Evolutionary conservation across 352 stramenopile genomes (phyloP).

Genomic region (Stramenopiles sp.): DNA sequence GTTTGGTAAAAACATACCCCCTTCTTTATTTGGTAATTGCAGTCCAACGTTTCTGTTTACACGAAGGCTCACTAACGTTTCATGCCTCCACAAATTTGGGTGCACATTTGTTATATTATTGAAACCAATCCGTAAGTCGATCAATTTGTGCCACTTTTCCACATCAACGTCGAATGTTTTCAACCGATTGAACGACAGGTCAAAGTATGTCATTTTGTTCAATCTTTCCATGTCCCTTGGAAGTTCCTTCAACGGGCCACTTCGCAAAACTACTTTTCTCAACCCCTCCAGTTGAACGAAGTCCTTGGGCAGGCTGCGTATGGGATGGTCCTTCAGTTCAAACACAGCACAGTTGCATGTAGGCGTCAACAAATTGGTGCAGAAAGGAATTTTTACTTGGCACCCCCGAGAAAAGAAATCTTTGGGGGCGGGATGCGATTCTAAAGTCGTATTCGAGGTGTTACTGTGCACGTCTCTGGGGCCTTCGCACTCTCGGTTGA

Average conservation of each 20-base stretch:
- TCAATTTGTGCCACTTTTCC: not conserved
- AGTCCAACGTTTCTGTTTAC: not conserved
- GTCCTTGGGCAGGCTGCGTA: not conserved
- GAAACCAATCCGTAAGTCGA: not conserved
- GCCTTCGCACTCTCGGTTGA: too few relatives aligned
- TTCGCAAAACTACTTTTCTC: not conserved
- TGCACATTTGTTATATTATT: not conserved
- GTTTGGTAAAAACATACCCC: not conserved
- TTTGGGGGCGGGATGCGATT: not conserved
- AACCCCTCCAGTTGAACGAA: not conserved
- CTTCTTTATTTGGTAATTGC: not conserved
- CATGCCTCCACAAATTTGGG: not conserved
- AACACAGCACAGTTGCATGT: not conserved
- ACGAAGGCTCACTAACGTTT: not conserved
- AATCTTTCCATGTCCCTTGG: not conserved
- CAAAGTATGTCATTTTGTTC: not conserved
- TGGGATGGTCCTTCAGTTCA: not conserved
- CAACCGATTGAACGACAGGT: not conserved
- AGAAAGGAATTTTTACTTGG: not conserved
- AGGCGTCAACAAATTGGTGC: not conserved
- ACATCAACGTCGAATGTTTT: not conserved
- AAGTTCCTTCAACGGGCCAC: not conserved
- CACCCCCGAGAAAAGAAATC: not conserved
- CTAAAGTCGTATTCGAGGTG: not conserved
- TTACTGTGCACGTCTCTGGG: too few relatives aligned